Conservation (phyloP, 2,329 filamentous ascomycete species). For the Cladophialophora yegresii region DNA sequence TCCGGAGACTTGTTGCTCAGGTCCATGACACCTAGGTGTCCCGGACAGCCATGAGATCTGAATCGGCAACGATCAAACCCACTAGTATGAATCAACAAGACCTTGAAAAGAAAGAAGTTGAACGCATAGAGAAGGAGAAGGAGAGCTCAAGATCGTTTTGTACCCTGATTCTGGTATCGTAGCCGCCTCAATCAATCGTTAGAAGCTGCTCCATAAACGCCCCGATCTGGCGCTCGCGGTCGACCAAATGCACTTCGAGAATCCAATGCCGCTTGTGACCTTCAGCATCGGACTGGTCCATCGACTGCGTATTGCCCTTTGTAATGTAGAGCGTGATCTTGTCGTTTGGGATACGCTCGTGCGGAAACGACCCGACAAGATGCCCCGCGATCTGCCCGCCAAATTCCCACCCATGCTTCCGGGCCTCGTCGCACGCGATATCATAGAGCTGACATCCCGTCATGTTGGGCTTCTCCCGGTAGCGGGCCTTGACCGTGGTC, state of each 20-base stretch:
- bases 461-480: constrained; percentile 47
- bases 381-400: constrained; percentile 53
- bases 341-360: constrained; percentile 55
- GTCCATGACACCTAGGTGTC: background rate
- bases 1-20: background rate
- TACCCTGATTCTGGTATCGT: background rate
- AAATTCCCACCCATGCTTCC: constrained; percentile 49
- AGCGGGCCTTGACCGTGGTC: constrained; percentile 49
- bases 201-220: constrained; percentile 50
- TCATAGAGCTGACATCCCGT: constrained; percentile 53
- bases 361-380: constrained; percentile 55
- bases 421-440: constrained; percentile 46
- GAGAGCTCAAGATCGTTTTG: background rate
- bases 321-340: constrained; percentile 51
- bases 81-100: background rate
- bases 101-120: background rate
- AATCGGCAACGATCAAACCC: background rate
- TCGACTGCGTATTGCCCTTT: constrained; percentile 48
- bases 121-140: too few species aligned
- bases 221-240: constrained; percentile 44
- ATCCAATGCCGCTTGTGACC: constrained; percentile 54
- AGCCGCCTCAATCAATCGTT: constrained; percentile 47
- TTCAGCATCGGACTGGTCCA: constrained; percentile 46
- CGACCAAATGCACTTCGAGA: constrained; percentile 53
- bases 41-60: background rate